phyloP scores from a whole-genome alignment of 2,329 filamentous ascomycete species.

The Neonectria ditissima region DNA sequence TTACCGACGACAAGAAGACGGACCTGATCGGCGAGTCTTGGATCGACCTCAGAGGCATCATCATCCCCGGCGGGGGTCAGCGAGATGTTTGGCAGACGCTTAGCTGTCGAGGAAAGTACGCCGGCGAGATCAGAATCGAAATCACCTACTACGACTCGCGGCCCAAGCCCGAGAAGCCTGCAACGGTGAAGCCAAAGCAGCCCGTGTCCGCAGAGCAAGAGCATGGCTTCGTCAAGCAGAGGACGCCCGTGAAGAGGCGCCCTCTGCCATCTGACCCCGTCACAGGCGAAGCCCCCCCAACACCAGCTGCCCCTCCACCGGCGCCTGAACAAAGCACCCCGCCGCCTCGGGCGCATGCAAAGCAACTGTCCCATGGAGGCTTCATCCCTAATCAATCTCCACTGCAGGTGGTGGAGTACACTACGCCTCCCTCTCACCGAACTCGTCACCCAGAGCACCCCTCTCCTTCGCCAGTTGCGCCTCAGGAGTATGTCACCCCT shows the following conservation, averaged over 20 bases:
- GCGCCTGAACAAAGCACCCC: slow-evolving; percentile 61
- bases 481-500: slow-evolving; percentile 39
- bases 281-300: slow-evolving; percentile 57
- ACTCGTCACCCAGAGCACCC: slow-evolving; percentile 53
- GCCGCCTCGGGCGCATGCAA: slow-evolving; percentile 58
- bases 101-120: slow-evolving; percentile 92
- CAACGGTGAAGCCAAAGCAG: slow-evolving; percentile 63
- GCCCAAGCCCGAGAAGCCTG: slow-evolving; percentile 80
- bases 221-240: slow-evolving; percentile 57
- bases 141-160: slow-evolving; percentile 95
- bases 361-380: slow-evolving; percentile 50
- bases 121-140: slow-evolving; percentile 93
- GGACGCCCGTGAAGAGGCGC: slow-evolving; percentile 80
- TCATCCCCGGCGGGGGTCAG: slow-evolving; percentile 90
- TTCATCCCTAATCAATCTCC: slow-evolving; percentile 66
- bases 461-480: slow-evolving; percentile 46
- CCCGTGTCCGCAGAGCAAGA: slow-evolving; percentile 53
- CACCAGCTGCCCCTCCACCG: slow-evolving; percentile 43
- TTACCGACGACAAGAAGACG: slow-evolving; percentile 98
- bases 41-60: slow-evolving; percentile 84
- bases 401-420: slow-evolving; percentile 65
- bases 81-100: slow-evolving; percentile 92
- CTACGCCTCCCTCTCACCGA: slow-evolving; percentile 53
- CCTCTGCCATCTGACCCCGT: slow-evolving; percentile 86
- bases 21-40: slow-evolving; percentile 96